Base-by-base conservation (phyloP, 2,329 filamentous ascomycete species). In the Colletotrichum somersetense region DNA sequence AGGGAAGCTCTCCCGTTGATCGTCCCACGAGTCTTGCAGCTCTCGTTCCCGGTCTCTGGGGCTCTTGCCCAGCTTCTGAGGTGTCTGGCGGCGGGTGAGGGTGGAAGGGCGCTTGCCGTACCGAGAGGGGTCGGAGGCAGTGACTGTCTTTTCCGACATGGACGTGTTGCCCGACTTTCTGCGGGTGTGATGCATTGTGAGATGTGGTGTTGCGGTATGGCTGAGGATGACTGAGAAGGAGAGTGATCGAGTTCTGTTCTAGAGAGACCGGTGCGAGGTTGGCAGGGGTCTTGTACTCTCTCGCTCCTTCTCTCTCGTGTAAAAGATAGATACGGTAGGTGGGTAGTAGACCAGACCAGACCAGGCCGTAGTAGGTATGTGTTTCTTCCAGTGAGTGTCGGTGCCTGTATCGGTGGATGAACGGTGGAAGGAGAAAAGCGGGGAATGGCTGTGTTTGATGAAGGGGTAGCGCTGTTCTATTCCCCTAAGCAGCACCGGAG, bases 1-100 rank as follows among this genome's bases (percentile, higher is more conserved):
- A 30, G 89, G 89, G 74, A 91, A 91, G 79, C 87, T 89, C 77
- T 91, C 89, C 67, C 88, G 83, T 77, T 90, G 89, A 66, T 90
- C 86, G 65, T 88, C 86, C 78, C 83, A 88, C 78, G 83, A 84
- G 46, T 87, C 85, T 70, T 86, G 83, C 77, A 83, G 82, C 73
- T 88, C 85, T 72, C 83, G 83, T 75, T 89, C 87, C 35, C 85
- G 82, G 59, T 89, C 86, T 66, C 84, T 84, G 14, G 85, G 83
- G 72, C 82, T 85, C 76, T 86, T 87, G 66, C 86, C 84, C 71
- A 86, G 80, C 79, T 88, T 89, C 70, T 85, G 84, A 38, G 83
- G 81, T 65, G 83, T 83, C 76, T 85, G 81, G 74, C 82, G 85
- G 75, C 85, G 83, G 30, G 81, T 81, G 77, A 86, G 81, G 62